A percentile compares a stretch with the other conserved stretches of the same genome.
phyloP scores from a whole-genome alignment of 2,329 filamentous ascomycete species.

The Basipetospora sp. region DNA sequence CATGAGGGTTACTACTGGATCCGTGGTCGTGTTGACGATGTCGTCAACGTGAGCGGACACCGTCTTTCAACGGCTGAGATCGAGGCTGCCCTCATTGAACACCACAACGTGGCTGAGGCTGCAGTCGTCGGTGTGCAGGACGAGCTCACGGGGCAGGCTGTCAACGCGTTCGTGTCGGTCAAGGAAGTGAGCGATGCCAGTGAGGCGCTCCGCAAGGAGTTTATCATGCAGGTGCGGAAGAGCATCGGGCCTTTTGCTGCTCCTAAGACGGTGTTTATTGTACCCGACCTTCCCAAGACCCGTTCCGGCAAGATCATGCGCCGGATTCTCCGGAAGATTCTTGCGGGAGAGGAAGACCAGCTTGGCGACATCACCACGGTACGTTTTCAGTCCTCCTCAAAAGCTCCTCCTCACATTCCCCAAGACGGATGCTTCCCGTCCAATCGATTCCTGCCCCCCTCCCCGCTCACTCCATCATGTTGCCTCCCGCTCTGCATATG shows the following conservation, averaged over 20 bases:
- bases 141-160: conserved; percentile 89
- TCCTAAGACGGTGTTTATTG: conserved; percentile 80
- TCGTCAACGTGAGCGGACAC: conserved; percentile 95
- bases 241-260: conserved; percentile 95
- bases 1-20: conserved; percentile 99
- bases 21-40: conserved; percentile 91
- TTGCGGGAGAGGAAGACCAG: conserved; percentile 93
- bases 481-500: too few relatives aligned
- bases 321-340: conserved; percentile 88
- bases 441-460: too few relatives aligned
- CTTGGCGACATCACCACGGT: conserved; percentile 86
- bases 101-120: conserved; percentile 76
- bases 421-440: too few relatives aligned
- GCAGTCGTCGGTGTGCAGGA: conserved; percentile 88
- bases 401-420: too few relatives aligned
- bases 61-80: conserved; percentile 95
- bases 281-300: conserved; percentile 92
- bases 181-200: conserved; percentile 71
- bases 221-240: conserved; percentile 87
- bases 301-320: conserved; percentile 98
- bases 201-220: conserved; percentile 79
- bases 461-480: too few relatives aligned
- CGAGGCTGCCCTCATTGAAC: conserved; percentile 89
- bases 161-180: conserved; percentile 89
- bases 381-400: too few relatives aligned